Conservation (phyloP, 805 yeast species). For the Kodamaea neixiangensis region DNA sequence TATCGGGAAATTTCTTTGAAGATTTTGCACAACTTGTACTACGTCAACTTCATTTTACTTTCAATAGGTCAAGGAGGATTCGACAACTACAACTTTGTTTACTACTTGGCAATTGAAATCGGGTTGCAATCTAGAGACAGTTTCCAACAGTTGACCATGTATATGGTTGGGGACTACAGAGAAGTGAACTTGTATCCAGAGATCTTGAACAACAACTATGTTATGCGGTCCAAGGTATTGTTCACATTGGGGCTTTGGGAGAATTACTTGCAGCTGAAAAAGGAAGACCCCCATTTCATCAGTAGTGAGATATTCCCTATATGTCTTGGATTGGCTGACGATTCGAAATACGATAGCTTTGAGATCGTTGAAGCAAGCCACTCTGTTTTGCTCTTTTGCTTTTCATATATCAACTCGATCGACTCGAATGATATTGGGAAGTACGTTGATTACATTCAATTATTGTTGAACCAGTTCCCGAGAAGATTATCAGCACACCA, state of each 20-base stretch:
- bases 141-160: constrained; percentile 24
- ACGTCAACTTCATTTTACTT: constrained; percentile 49
- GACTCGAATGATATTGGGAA: constrained; percentile 19
- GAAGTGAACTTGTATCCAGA: constrained; percentile 34
- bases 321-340: constrained; percentile 33
- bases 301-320: constrained; percentile 28
- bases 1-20: constrained; percentile 29
- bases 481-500: constrained; percentile 52
- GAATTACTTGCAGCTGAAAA: constrained; percentile 37
- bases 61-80: constrained; percentile 66
- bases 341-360: constrained; percentile 19
- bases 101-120: constrained; percentile 49
- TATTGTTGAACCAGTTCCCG: constrained; percentile 60
- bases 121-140: constrained; percentile 18
- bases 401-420: constrained; percentile 25
- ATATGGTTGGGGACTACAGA: constrained; percentile 34
- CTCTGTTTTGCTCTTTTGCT: constrained; percentile 49
- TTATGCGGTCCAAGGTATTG: constrained; percentile 40
- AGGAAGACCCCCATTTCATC: constrained; percentile 20
- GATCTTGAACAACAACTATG: constrained; percentile 26
- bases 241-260: constrained; percentile 52
- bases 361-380: constrained; percentile 61
- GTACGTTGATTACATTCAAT: constrained; percentile 42
- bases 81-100: constrained; percentile 62
- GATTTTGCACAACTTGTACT: constrained; percentile 43